phyloP scores from a whole-genome alignment of 1,139 yeast species.

The Chernovozyma aurita region DNA sequence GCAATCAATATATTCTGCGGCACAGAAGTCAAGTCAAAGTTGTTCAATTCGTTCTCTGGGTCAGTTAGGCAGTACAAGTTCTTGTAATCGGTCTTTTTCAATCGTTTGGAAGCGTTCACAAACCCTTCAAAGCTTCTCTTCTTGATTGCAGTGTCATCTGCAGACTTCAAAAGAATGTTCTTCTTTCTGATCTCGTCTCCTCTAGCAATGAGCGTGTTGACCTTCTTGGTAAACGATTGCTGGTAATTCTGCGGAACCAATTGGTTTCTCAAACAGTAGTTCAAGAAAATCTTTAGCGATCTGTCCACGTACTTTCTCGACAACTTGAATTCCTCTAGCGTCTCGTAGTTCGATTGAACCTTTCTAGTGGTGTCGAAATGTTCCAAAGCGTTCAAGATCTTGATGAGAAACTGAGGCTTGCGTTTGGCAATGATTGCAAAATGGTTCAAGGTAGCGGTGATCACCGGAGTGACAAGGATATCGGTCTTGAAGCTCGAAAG shows the following conservation, averaged over 20 bases:
- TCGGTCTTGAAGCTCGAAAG: conserved; percentile 53
- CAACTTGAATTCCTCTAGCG: conserved; percentile 39
- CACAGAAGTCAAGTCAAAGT: conserved; percentile 65
- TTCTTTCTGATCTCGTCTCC: conserved; percentile 42
- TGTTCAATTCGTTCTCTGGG: conserved; percentile 52
- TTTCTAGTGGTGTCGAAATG: conserved; percentile 34
- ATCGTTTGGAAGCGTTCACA: conserved; percentile 24
- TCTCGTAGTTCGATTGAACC: conserved; percentile 42
- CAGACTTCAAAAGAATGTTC: conserved; percentile 25
- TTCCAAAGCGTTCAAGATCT: conserved; percentile 38
- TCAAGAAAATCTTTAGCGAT: conserved; percentile 31
- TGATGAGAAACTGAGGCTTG: conserved; percentile 51
- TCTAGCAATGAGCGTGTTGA: conserved; percentile 26
- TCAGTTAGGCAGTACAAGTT: conserved; percentile 59
- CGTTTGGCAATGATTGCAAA: conserved; percentile 50
- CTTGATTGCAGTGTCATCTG: conserved; percentile 27
- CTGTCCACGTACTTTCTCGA: conserved; percentile 41
- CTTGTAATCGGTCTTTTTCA: conserved; percentile 32
- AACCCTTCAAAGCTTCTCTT: conserved; percentile 41
- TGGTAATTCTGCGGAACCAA: conserved; percentile 32
- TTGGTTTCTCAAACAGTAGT: conserved; percentile 31
- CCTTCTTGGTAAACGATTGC: conserved; percentile 24
- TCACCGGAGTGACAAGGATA: conserved; percentile 50
- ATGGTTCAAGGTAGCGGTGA: conserved; percentile 52
- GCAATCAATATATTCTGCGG: conserved; percentile 61